Percentiles rank a stretch among this genome's conserved stretches.
Evolutionary conservation across 345 rosid species (phyloP).

Genomic region (Arabidopsis arenosa): DNA sequence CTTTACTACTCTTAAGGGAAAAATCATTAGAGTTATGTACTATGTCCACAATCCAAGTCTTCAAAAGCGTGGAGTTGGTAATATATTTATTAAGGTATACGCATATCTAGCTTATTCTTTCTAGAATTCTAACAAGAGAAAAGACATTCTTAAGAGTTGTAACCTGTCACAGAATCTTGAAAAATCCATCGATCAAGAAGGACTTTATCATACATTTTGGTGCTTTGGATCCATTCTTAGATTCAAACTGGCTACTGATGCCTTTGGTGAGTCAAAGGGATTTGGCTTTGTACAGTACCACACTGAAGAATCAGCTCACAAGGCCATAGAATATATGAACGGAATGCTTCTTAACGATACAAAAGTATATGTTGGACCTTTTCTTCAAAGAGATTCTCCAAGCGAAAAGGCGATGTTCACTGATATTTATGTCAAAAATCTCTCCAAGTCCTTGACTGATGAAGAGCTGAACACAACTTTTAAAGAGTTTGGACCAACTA

Average conservation of each 20-base stretch:
- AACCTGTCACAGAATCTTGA: constrained; percentile 56
- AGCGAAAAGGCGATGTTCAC: constrained; percentile 53
- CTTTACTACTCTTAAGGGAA: constrained; percentile 67
- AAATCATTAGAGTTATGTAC: constrained; percentile 70
- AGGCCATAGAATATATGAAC: constrained; percentile 57
- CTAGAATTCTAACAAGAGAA: background rate
- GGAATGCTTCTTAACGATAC: constrained; percentile 68
- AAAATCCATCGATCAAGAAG: constrained; percentile 65
- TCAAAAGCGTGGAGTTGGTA: constrained; percentile 63
- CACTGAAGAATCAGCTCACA: constrained; percentile 58
- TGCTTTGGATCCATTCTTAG: constrained; percentile 61
- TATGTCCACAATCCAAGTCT: constrained; percentile 67
- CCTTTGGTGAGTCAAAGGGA: constrained; percentile 65
- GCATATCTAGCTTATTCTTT: background rate
- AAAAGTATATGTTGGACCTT: constrained; percentile 67
- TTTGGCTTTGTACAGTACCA: constrained; percentile 75
- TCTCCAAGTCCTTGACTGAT: constrained; percentile 56
- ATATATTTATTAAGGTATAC: constrained; percentile 62
- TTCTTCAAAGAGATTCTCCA: constrained; percentile 59
- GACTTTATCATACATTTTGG: constrained; percentile 59
- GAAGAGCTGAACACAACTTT: constrained; percentile 55
- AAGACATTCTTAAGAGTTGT: constrained; percentile 11
- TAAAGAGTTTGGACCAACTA: constrained; percentile 63
- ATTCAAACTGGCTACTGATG: constrained; percentile 67
- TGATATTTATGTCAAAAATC: constrained; percentile 66